These are phyloP conservation scores for Aspergillus pseudotamarii DNA, from an alignment of 2,329 filamentous ascomycete genomes.

Conservation along the genomic window DNA sequence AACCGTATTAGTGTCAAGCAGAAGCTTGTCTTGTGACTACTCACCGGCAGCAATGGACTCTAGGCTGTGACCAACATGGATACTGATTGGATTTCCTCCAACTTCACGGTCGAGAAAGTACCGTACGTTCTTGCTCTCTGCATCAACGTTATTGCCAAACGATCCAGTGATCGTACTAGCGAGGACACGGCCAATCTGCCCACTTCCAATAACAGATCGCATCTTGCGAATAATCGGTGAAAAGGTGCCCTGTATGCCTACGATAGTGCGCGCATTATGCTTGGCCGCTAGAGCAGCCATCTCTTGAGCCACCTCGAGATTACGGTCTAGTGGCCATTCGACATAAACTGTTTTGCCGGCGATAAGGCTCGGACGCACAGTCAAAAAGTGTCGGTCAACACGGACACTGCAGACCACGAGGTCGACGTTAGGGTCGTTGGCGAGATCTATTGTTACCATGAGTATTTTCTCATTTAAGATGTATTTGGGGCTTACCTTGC, in stretches of 20 bases:
- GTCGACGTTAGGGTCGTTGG: constrained; percentile 54
- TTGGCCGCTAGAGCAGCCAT: constrained; percentile 41
- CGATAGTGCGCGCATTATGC: constrained; percentile 44
- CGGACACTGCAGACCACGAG: constrained; percentile 56
- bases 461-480: neutral
- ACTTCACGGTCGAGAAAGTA: constrained; percentile 18
- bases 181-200: constrained; percentile 56
- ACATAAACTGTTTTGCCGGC: constrained; percentile 59
- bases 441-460: constrained; percentile 37
- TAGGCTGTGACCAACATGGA: constrained; percentile 13
- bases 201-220: constrained; percentile 48
- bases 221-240: constrained; percentile 51
- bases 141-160: constrained; percentile 24
- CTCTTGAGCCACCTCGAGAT: constrained; percentile 44
- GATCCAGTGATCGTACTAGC: constrained; percentile 50
- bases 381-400: constrained; percentile 56
- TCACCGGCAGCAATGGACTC: constrained; percentile 7
- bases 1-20: neutral
- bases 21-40: neutral
- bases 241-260: constrained; percentile 57
- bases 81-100: constrained; percentile 14
- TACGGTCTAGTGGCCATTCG: constrained; percentile 61
- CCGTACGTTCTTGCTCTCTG: constrained; percentile 12
- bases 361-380: constrained; percentile 50
- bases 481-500: constrained; percentile 22